These are phyloP conservation scores for Globisporangium yorkense DNA, from an alignment of 352 stramenopile species.

Conservation along the genomic window DNA sequence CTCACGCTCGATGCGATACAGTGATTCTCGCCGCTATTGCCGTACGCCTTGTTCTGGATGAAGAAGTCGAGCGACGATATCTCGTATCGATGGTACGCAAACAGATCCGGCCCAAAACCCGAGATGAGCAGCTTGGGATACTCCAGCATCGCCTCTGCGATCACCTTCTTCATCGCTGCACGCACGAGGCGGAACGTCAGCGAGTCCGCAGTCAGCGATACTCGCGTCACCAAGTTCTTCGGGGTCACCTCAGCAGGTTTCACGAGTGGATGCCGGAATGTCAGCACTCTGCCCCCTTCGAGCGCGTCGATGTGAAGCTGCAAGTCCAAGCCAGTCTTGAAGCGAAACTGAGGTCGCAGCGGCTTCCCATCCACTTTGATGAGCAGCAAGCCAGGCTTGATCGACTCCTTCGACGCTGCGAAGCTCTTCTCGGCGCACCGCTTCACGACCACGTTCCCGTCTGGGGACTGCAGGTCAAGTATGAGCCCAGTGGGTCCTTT, in stretches of 20 bases:
- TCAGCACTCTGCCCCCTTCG: conserved; percentile 47
- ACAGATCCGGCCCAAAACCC: conserved; percentile 73
- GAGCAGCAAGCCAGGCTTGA: conserved; percentile 69
- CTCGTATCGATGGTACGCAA: conserved; percentile 78
- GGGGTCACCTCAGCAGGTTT: conserved; percentile 54
- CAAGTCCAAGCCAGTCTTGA: conserved; percentile 47
- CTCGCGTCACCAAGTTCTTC: conserved; percentile 35
- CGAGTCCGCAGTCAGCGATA: conserved; percentile 48
- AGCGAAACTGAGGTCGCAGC: conserved; percentile 38
- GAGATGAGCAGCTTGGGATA: conserved; percentile 46
- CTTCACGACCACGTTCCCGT: conserved; percentile 39
- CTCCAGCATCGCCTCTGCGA: conserved; percentile 53
- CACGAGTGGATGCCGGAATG: conserved; percentile 70
- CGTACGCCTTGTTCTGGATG: conserved; percentile 57
- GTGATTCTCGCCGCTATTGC: conserved; percentile 31
- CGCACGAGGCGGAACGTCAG: conserved; percentile 70
- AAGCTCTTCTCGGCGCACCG: conserved; percentile 41
- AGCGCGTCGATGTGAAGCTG: conserved; percentile 52
- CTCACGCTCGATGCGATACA: conserved; percentile 77
- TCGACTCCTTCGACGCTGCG: conserved; percentile 50
- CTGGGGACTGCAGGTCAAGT: conserved; percentile 31
- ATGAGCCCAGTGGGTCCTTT: conserved; percentile 58
- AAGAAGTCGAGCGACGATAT: conserved; percentile 66
- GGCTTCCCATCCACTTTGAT: conserved; percentile 66
- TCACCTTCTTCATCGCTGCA: conserved; percentile 46